Conservation (phyloP, 495 filamentous ascomycete species). For the Rostrohypoxylon terebratum region DNA sequence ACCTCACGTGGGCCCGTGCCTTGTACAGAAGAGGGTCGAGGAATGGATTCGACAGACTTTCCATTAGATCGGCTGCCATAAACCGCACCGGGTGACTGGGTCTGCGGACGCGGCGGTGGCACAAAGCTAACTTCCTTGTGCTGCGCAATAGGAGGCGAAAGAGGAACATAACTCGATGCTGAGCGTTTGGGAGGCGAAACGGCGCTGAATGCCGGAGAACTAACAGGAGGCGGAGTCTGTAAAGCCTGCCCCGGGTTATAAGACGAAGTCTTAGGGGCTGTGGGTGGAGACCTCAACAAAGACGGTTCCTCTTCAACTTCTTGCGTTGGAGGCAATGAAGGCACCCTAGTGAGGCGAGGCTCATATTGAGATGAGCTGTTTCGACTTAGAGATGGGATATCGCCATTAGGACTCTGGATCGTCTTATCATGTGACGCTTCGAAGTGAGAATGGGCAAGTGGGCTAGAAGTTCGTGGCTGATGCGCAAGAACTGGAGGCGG, state of each 20-base stretch:
- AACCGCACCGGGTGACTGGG: slow-evolving; percentile 80
- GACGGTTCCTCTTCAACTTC: slow-evolving; percentile 65
- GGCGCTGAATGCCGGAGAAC: slow-evolving; percentile 48
- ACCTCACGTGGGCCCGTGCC: slow-evolving; percentile 62
- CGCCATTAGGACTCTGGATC: slow-evolving; percentile 49
- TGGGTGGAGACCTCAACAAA: slow-evolving; percentile 43
- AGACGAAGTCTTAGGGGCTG: slow-evolving; percentile 38
- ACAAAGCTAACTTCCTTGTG: slow-evolving; percentile 56
- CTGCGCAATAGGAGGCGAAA: slow-evolving; percentile 46
- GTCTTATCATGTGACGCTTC: slow-evolving; percentile 60
- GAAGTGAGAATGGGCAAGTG: slow-evolving; percentile 79
- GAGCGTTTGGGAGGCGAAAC: slow-evolving; percentile 68
- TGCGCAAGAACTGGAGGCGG: slow-evolving; percentile 70
- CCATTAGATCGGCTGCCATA: slow-evolving; percentile 60
- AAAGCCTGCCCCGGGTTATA: slow-evolving; percentile 48
- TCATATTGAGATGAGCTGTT: slow-evolving; percentile 62
- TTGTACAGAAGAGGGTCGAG: slow-evolving; percentile 77
- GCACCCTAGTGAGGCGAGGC: slow-evolving; percentile 56
- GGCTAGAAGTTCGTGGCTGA: slow-evolving; percentile 87
- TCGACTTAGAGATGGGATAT: slow-evolving; percentile 54
- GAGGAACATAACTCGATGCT: slow-evolving; percentile 59
- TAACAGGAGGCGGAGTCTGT: slow-evolving; percentile 60
- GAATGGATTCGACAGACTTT: slow-evolving; percentile 65
- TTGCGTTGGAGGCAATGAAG: slow-evolving; percentile 63
- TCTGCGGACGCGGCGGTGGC: slow-evolving; percentile 80